Evolutionary conservation across 441 rosid species (phyloP).

Genomic region (Heliophila coronopifolia): DNA sequence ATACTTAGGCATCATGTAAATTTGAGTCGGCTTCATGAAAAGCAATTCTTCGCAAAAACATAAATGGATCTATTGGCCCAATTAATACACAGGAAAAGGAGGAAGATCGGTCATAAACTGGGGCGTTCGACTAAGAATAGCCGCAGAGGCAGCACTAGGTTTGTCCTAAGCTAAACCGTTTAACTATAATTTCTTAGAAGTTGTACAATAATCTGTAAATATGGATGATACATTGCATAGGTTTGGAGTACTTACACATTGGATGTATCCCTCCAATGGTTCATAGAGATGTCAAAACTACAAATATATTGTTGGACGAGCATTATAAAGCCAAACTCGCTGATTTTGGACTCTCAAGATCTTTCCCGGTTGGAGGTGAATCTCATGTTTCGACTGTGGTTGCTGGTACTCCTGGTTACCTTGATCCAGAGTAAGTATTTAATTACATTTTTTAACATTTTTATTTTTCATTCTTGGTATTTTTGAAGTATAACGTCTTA

Average conservation of each 20-base stretch:
- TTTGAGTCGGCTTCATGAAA: no score
- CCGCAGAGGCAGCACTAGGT: constrained; percentile 39
- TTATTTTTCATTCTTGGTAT: no score
- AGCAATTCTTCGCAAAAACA: neutral
- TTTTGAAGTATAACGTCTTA: no score
- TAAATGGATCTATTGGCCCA: neutral
- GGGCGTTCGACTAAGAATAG: constrained; percentile 26
- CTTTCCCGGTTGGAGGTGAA: constrained; percentile 22
- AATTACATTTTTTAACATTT: no score
- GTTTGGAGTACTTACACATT: constrained; percentile 36
- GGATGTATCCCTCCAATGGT: constrained; percentile 40
- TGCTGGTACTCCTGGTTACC: constrained; percentile 39
- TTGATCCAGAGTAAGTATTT: constrained; percentile 38
- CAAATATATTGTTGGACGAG: constrained; percentile 34
- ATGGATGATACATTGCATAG: constrained; percentile 1
- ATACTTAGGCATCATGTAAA: neutral
- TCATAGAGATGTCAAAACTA: constrained; percentile 38
- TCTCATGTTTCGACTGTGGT: constrained; percentile 25
- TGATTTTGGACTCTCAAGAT: constrained; percentile 39
- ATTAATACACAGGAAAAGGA: constrained; percentile 27
- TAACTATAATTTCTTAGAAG: neutral
- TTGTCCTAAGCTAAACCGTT: neutral
- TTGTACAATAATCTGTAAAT: neutral
- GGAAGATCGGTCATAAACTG: neutral
- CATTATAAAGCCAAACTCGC: constrained; percentile 34